Evolutionary conservation across 805 yeast genomes (phyloP).

Genomic region (Cyberlindnera euphorbiae): DNA sequence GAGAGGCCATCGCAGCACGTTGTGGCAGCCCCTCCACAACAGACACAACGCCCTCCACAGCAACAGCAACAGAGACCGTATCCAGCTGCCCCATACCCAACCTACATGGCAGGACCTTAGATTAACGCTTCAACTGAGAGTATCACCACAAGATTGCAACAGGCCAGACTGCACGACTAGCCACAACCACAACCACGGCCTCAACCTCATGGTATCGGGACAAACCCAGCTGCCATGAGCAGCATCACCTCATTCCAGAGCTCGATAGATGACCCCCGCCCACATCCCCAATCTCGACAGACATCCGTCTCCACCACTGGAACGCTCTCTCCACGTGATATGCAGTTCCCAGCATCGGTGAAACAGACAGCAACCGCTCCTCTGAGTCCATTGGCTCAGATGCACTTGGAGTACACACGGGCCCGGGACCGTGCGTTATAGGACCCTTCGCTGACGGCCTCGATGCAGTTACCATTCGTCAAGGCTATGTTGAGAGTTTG

Average conservation of each 20-base stretch:
- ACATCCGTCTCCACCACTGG: no score
- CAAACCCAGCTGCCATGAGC: conserved; percentile 6
- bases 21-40: not conserved
- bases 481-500: conserved; percentile 3
- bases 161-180: conserved; percentile 2
- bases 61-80: conserved; percentile 5
- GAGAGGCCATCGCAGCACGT: conserved; percentile 6
- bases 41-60: not conserved
- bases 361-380: not conserved
- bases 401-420: conserved; percentile 1
- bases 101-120: conserved; percentile 1
- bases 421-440: not conserved
- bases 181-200: no score
- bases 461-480: conserved; percentile 4
- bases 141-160: conserved; percentile 8
- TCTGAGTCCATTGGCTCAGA: conserved; percentile 8
- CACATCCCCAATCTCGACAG: no score
- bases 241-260: conserved; percentile 8
- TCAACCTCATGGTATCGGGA: not conserved
- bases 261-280: conserved; percentile 5
- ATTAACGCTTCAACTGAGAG: conserved; percentile 9
- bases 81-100: conserved; percentile 7
- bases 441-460: conserved; percentile 1
- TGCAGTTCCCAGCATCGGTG: no score
- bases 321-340: no score